These are phyloP conservation scores for Candolleomyces aberdarensis DNA, from an alignment of 768 basidiomycete species.

Conservation along the genomic window DNA sequence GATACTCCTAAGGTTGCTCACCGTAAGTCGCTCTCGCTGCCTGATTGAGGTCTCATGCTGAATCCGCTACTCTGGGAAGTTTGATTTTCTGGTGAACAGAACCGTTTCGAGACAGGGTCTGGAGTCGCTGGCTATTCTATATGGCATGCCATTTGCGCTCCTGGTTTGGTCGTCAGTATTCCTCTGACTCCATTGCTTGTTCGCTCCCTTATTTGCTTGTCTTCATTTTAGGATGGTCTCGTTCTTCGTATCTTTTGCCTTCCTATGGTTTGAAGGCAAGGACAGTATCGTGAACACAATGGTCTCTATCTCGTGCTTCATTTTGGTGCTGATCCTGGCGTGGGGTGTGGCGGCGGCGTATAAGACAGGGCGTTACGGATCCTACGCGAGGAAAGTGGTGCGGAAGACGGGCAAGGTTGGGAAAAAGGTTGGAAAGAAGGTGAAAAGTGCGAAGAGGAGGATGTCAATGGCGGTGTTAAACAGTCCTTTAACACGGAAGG, in stretches of 20 bases:
- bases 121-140: slow-evolving; percentile 12
- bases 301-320: slow-evolving; percentile 13
- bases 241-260: slow-evolving; percentile 22
- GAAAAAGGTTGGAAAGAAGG: not conserved
- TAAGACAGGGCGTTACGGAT: slow-evolving; percentile 13
- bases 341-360: slow-evolving; percentile 19
- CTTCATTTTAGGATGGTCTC: slow-evolving; percentile 16
- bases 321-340: slow-evolving; percentile 12
- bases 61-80: not conserved
- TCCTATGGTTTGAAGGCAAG: slow-evolving; percentile 15
- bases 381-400: not conserved
- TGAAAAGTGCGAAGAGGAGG: not conserved
- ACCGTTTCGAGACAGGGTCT: slow-evolving; percentile 5
- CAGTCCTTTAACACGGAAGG: not conserved
- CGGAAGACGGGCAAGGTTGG: not conserved
- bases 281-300: slow-evolving; percentile 13
- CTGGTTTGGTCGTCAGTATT: slow-evolving; percentile 10
- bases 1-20: slow-evolving; percentile 8
- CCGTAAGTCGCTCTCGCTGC: slow-evolving; percentile 21
- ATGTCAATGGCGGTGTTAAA: not conserved
- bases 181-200: not conserved
- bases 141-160: slow-evolving; percentile 10
- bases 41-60: not conserved
- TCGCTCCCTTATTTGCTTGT: not conserved
- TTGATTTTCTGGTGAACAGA: slow-evolving; percentile 2